Conservation (phyloP, 768 basidiomycete species). For the Mycena epipterygia region DNA sequence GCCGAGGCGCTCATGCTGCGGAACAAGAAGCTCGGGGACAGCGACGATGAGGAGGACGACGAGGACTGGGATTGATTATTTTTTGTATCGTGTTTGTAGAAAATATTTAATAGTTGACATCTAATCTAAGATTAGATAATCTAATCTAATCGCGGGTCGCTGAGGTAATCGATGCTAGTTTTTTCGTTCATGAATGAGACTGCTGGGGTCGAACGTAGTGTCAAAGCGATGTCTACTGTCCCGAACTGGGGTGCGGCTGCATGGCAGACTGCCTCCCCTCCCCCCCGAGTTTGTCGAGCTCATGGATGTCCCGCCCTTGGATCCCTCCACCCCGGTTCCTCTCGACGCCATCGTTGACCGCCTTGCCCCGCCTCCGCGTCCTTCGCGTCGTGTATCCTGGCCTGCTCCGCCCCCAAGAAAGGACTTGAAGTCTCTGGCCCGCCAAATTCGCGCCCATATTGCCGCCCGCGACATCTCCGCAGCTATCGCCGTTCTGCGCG, state of each 20-base stretch:
- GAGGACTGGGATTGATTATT: constrained; percentile 64
- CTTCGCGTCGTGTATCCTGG: not conserved
- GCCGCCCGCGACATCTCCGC: not conserved
- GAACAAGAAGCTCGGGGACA: constrained; percentile 91
- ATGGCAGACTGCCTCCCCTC: no score
- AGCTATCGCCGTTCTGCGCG: constrained; percentile 2
- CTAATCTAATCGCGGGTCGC: no score
- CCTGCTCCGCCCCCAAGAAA: not conserved
- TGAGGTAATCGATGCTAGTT: no score
- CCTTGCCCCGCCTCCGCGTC: not conserved
- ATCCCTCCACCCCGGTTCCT: not conserved
- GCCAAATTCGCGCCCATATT: constrained; percentile 6
- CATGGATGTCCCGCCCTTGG: not conserved
- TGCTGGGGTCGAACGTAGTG: not conserved
- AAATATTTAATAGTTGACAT: not conserved
- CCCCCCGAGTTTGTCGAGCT: not conserved
- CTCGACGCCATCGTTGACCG: constrained; percentile 5
- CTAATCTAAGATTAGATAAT: no score
- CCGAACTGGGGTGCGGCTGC: not conserved
- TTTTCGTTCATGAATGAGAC: no score
- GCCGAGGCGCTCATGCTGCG: constrained; percentile 87
- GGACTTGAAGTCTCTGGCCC: not conserved
- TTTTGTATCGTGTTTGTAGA: not conserved
- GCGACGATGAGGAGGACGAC: constrained; percentile 84
- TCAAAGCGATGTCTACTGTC: not conserved